Evolutionary conservation across 2,329 filamentous ascomycete species (phyloP).

Genomic region (Sporothrix brasiliensis): DNA sequence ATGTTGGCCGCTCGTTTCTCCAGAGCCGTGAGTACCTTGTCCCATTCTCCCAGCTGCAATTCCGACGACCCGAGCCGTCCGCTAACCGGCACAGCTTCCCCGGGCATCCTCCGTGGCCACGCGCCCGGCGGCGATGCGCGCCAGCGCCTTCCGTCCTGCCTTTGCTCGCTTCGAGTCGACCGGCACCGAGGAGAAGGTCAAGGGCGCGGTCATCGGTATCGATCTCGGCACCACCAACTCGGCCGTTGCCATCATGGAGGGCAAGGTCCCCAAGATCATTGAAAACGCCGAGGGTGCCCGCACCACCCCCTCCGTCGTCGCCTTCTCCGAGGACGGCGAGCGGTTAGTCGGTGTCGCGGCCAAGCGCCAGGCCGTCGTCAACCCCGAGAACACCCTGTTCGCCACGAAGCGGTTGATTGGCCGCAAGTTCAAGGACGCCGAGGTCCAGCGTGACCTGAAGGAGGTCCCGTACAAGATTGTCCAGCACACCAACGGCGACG

Average conservation of each 20-base stretch:
- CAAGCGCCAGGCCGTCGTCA: slow-evolving; percentile 99
- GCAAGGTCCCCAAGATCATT: slow-evolving; percentile 71
- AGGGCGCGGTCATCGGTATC: slow-evolving; percentile 69
- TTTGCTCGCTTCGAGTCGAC: slow-evolving; percentile 80
- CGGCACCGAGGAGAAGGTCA: slow-evolving; percentile 71
- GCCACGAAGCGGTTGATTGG: slow-evolving; percentile 98
- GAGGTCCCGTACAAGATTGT: slow-evolving; percentile 97
- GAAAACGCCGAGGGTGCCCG: slow-evolving; percentile 86
- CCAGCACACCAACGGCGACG: slow-evolving; percentile 97
- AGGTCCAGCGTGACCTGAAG: slow-evolving; percentile 99
- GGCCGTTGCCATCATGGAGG: slow-evolving; percentile 89
- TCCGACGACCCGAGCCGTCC: neutral
- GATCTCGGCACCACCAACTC: slow-evolving; percentile 68
- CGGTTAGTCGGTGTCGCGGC: slow-evolving; percentile 95
- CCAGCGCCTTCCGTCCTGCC: slow-evolving; percentile 68
- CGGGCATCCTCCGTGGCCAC: slow-evolving; percentile 69
- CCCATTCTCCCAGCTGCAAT: too few species aligned
- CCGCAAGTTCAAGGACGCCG: slow-evolving; percentile 87
- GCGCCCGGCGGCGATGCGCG: slow-evolving; percentile 67
- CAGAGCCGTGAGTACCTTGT: slow-evolving; percentile 67
- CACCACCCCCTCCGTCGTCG: slow-evolving; percentile 82
- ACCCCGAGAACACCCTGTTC: slow-evolving; percentile 94
- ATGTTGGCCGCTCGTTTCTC: slow-evolving; percentile 74
- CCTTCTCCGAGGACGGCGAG: slow-evolving; percentile 88
- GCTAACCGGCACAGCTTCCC: slow-evolving; percentile 62